Conservation (phyloP, 495 filamentous ascomycete genomes). For the Penicillium subrubescens region DNA sequence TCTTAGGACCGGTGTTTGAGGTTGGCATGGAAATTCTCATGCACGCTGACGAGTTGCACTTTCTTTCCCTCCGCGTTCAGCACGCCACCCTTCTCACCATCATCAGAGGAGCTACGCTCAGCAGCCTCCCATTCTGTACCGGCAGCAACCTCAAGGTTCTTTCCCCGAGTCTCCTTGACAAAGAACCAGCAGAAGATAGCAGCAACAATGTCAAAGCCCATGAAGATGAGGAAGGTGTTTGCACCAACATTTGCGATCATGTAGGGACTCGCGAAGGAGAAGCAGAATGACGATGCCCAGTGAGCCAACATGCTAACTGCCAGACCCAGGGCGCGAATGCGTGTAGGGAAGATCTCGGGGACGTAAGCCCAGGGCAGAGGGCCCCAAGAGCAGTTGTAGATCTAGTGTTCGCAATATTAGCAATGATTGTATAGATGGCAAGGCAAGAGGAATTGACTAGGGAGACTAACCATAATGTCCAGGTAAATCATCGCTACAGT, state of each 20-base stretch:
- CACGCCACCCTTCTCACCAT: slow-evolving; percentile 20
- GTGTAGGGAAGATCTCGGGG: slow-evolving; percentile 33
- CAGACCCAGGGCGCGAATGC: slow-evolving; percentile 30
- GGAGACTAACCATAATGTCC: slow-evolving; percentile 26
- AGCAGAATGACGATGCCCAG: slow-evolving; percentile 34
- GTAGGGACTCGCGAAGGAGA: slow-evolving; percentile 32
- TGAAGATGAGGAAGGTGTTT: slow-evolving; percentile 32
- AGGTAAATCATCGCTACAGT: slow-evolving; percentile 31
- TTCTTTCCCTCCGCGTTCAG: slow-evolving; percentile 18
- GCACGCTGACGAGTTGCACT: slow-evolving; percentile 24
- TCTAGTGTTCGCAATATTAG: slow-evolving; percentile 8
- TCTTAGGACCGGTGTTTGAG: slow-evolving; percentile 13
- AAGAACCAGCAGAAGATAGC: slow-evolving; percentile 31
- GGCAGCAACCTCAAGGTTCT: slow-evolving; percentile 29
- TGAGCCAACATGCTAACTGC: slow-evolving; percentile 33
- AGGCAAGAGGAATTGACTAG: neutral
- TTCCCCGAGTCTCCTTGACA: slow-evolving; percentile 29
- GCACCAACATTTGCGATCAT: slow-evolving; percentile 31
- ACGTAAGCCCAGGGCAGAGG: slow-evolving; percentile 31
- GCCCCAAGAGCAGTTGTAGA: slow-evolving; percentile 32
- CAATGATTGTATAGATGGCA: neutral
- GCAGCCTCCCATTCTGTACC: slow-evolving; percentile 31
- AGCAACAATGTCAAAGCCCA: slow-evolving; percentile 27
- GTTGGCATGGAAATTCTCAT: slow-evolving; percentile 29
- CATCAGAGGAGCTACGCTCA: slow-evolving; percentile 21